Evolutionary conservation across 345 rosid genomes (phyloP), one percentile per base, ranked within the genome.

Genomic region (Arabidopsis arenosa): DNA sequence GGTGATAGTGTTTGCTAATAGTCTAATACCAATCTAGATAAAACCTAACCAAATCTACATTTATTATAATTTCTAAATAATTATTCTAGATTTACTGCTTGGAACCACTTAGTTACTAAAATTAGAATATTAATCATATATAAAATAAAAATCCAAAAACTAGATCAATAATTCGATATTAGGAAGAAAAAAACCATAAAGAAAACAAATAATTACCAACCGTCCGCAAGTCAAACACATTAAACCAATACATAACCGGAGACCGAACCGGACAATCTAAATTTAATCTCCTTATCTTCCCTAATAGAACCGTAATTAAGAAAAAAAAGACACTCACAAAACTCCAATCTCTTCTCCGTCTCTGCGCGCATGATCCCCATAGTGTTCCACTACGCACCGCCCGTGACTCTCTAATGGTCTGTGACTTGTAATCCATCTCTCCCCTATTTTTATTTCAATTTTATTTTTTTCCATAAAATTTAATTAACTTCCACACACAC

Each of bases 341-440:
- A 78, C 0, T 66, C 81, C 81, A 67, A 66, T 44, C 51, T 48
- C 56, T 51, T 17, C 80, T 15, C 53, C 57, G 9, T 70, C 71
- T 70, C 75, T 77, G 76, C 57, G 75, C 80, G 80, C 80, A 67
- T 73, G 69, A 67, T 78, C 77, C 53, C 53, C 45, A 61, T 45
- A 79, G 78, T 73, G 73, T 63, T 69, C 76, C 66, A 68, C 77
- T 74, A 75, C 8, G 57, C 28, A 10, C 70, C 68, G 10, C 76
- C 79, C 82, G 82, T 79, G 82, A 79, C 70, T 63, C 66, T 68
- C 48, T 44, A 63, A 75, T 79, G 82, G 71, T 68, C 70, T 62
- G 54, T 69, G 79, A 61, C 79, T 70, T 73, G 75, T 65, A 75
- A 63, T 74, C 66, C 74, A 68, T 59, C 7, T 49, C 28, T 44